Evolutionary conservation across 441 rosid genomes (phyloP), one percentile per base, ranked within the genome.

Genomic region (Erysimum pusillum): DNA sequence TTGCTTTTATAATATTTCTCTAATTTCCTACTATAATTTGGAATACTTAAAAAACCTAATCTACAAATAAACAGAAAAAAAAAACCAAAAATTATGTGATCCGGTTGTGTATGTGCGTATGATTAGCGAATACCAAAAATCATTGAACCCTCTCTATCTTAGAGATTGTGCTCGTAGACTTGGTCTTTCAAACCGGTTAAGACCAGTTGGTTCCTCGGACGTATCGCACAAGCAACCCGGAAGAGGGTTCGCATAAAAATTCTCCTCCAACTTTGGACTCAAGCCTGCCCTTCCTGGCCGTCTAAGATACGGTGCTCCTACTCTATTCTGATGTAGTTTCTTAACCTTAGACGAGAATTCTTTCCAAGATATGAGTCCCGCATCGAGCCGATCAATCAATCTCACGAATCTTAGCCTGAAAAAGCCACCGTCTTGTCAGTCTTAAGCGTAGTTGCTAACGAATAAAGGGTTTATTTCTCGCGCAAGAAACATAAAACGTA

Each of bases 241-340:
- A 71, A 83, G 85, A 74, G 97, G 94, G 75, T 92, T 89, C 18
- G 94, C 97, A 20, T 90, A 92, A 79, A 92, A 92, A 44, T 71
- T 84, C 81, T 92, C 91, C 78, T 92, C 90, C 5, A 31, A 15
- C 71, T 75, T 87, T 5, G 80, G 75, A 36, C 48, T 73, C 64
- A 44, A 32, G n/a, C 75, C 79, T 15, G 76, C 73, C 58, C 54
- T 71, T 48, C 87, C 86, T 4, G 83, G 64, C 39, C 63, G 49
- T 74, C 91, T 86, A 0, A 45, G 72, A 20, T 65, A 48, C 6
- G 94, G 86, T 31, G 83, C 88, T 69, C 91, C 89, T n/a, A 68
- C 62, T 67, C 93, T 84, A 22, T 83, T 72, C 57, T 69, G 18
- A 67, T 88, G 90, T 39, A 85, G n/a, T 6, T 73, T 65, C 83